phyloP scores from a whole-genome alignment of 2,329 filamentous ascomycete species.

The Clathrospora elynae region DNA sequence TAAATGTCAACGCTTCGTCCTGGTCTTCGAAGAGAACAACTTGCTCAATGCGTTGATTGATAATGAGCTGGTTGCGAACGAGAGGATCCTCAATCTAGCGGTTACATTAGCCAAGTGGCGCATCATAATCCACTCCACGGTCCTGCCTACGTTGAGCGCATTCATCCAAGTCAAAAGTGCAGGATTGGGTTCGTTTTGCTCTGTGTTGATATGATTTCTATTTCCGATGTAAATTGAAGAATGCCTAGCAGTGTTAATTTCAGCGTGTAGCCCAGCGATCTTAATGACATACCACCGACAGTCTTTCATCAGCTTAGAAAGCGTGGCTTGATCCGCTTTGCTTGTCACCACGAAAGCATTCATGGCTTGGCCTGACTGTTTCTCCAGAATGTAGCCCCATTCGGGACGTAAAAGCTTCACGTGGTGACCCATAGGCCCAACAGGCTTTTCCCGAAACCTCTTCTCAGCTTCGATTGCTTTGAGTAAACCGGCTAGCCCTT shows the following conservation, averaged over 20 bases:
- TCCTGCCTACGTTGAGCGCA: slow-evolving; percentile 64
- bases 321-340: slow-evolving; percentile 72
- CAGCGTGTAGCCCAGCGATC: not conserved
- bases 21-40: slow-evolving; percentile 75
- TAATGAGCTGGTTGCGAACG: slow-evolving; percentile 81
- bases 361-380: slow-evolving; percentile 69
- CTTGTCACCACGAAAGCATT: slow-evolving; percentile 81
- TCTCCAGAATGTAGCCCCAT: slow-evolving; percentile 85
- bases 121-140: not conserved
- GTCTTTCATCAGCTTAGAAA: slow-evolving; percentile 68
- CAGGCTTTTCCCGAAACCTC: slow-evolving; percentile 71
- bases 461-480: slow-evolving; percentile 70
- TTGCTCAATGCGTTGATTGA: slow-evolving; percentile 82
- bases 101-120: slow-evolving; percentile 23
- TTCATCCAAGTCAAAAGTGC: slow-evolving; percentile 78
- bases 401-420: slow-evolving; percentile 76
- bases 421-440: slow-evolving; percentile 82
- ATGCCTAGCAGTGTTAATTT: slow-evolving; percentile 38
- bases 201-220: slow-evolving; percentile 61
- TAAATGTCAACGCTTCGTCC: slow-evolving; percentile 68
- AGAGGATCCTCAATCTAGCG: slow-evolving; percentile 74
- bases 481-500: slow-evolving; percentile 65
- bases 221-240: slow-evolving; percentile 69
- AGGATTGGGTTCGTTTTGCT: slow-evolving; percentile 73
- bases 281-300: slow-evolving; percentile 60